Percentiles rank a stretch among this genome's conserved stretches.
Evolutionary conservation across 2,329 filamentous ascomycete genomes (phyloP).

Genomic region (Fusarium brachygibbosum): DNA sequence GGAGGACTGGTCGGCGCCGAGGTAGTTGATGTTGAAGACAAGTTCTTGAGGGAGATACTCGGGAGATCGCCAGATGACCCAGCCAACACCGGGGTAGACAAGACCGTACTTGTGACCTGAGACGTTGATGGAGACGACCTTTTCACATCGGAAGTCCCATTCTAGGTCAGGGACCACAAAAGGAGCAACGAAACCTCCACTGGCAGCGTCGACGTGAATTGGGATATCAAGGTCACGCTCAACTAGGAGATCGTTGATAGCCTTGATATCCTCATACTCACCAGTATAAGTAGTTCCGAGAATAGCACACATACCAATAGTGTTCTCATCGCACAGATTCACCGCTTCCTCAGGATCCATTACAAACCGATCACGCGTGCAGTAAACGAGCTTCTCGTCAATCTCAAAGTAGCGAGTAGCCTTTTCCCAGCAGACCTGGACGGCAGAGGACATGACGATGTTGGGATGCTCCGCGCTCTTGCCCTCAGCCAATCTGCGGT

Average conservation of each 20-base stretch:
- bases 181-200: conserved; percentile 91
- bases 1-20: conserved; percentile 93
- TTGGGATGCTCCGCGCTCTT: conserved; percentile 87
- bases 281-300: conserved; percentile 95
- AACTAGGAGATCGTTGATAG: conserved; percentile 87
- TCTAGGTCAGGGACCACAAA: conserved; percentile 86
- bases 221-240: conserved; percentile 81
- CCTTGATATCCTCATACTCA: conserved; percentile 94
- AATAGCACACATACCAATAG: conserved; percentile 92
- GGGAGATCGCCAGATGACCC: conserved; percentile 89
- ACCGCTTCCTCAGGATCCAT: conserved; percentile 74
- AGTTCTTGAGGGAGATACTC: conserved; percentile 90
- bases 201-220: conserved; percentile 95
- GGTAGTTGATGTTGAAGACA: conserved; percentile 99
- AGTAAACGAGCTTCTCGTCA: conserved; percentile 85
- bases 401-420: conserved; percentile 90
- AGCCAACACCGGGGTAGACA: conserved; percentile 92
- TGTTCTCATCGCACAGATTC: conserved; percentile 74
- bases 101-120: conserved; percentile 88
- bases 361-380: conserved; percentile 71
- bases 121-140: conserved; percentile 93
- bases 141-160: conserved; percentile 93
- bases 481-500: conserved; percentile 84
- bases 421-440: conserved; percentile 99
- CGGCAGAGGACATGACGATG: conserved; percentile 94